Percentiles rank a stretch among this genome's conserved stretches.
phyloP scores from a whole-genome alignment of 306 rosid species.

The Mimosa bimucronata region DNA sequence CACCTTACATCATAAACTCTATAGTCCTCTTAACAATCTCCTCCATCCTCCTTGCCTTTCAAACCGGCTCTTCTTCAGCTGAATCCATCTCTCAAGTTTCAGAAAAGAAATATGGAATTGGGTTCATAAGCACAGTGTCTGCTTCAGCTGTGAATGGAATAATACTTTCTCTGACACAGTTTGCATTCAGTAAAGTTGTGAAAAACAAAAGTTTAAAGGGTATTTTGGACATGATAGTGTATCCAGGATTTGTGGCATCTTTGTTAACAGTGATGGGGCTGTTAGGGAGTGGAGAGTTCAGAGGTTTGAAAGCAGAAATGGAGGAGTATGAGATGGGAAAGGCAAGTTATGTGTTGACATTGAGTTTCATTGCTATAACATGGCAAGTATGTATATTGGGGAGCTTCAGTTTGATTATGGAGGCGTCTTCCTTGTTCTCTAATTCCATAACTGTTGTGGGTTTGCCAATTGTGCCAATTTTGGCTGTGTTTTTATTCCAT shows the following conservation, averaged over 20 bases:
- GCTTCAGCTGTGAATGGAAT: constrained; percentile 42
- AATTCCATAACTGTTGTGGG: too few relatives aligned
- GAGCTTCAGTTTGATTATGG: constrained; percentile 44
- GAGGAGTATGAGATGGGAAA: constrained; percentile 41
- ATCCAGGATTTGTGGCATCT: constrained; percentile 40
- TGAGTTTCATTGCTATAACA: constrained; percentile 42
- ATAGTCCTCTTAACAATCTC: constrained; percentile 60
- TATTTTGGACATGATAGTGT: constrained; percentile 48
- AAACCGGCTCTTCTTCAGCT: constrained; percentile 7
- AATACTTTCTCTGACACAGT: background rate
- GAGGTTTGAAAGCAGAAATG: constrained; percentile 40
- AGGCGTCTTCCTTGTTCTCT: constrained; percentile 56
- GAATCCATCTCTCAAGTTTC: background rate
- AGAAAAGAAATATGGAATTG: constrained; percentile 20
- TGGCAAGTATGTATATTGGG: constrained; percentile 49
- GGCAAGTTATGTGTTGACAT: constrained; percentile 36
- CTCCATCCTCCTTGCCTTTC: constrained; percentile 46
- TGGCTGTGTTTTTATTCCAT: too few relatives aligned
- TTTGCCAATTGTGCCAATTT: too few relatives aligned
- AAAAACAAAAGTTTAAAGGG: constrained; percentile 38
- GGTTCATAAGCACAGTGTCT: constrained; percentile 43
- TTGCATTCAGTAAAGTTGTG: constrained; percentile 40
- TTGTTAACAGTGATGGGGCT: constrained; percentile 41
- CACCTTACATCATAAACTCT: constrained; percentile 53
- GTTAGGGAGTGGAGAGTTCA: constrained; percentile 53